Evolutionary conservation across 306 rosid species (phyloP).

Genomic region (Cucurbita ficifolia): DNA sequence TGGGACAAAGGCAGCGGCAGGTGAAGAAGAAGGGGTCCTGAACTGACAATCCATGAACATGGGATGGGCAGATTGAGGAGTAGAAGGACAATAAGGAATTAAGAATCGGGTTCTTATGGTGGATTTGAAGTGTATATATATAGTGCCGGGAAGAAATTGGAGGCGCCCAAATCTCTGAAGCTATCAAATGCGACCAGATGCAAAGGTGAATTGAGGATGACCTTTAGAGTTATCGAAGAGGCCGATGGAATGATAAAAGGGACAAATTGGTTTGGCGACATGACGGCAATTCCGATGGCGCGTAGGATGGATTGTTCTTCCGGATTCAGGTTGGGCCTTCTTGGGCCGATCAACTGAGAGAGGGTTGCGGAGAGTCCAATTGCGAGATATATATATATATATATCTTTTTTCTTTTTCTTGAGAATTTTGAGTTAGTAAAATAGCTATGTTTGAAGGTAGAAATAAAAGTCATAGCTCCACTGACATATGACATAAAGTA

Average conservation of each 20-base stretch:
- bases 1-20: conserved; percentile 23
- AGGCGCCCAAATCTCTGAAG: background rate
- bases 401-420: no score
- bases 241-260: background rate
- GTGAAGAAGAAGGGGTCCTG: conserved; percentile 14
- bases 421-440: no score
- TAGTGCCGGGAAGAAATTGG: background rate
- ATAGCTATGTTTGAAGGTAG: no score
- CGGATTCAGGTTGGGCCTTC: background rate
- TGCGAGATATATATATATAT: no score
- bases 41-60: conserved; percentile 44
- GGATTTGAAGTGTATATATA: background rate
- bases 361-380: background rate
- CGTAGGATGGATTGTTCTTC: background rate
- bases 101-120: background rate
- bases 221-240: conserved; percentile 3
- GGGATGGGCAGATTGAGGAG: background rate
- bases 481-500: no score
- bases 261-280: background rate
- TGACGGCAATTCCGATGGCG: background rate
- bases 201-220: background rate
- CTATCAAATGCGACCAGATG: background rate
- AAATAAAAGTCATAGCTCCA: no score
- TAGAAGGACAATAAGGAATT: background rate
- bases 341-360: background rate